phyloP scores from a whole-genome alignment of 768 basidiomycete species.

The Tricholoma flavovirens region DNA sequence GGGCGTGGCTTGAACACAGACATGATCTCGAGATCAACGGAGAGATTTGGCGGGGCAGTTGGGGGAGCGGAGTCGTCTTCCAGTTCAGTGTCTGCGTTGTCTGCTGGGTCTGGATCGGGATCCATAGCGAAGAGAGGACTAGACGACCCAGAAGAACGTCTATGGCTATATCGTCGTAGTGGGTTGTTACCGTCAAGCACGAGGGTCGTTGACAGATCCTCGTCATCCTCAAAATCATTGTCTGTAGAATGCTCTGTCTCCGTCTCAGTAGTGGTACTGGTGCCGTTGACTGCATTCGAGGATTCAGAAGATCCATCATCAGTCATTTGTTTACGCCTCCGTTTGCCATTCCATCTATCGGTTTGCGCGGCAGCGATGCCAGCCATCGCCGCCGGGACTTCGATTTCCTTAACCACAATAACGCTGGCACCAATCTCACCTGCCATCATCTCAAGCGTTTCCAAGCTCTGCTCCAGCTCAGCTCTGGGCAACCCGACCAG shows the following conservation, averaged over 20 bases:
- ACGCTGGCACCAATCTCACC: conserved; percentile 91
- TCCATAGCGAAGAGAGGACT: conserved; percentile 47
- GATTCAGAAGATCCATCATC: conserved; percentile 23
- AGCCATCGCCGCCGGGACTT: conserved; percentile 56
- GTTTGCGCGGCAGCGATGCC: conserved; percentile 31
- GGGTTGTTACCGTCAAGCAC: conserved; percentile 22
- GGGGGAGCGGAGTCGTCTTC: conserved; percentile 4
- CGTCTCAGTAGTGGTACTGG: conserved; percentile 26
- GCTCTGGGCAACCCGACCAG: conserved; percentile 71
- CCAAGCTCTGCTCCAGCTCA: conserved; percentile 77
- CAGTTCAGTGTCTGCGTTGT: conserved; percentile 24
- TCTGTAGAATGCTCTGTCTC: conserved; percentile 38
- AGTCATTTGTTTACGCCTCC: conserved; percentile 26
- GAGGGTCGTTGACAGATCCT: conserved; percentile 27
- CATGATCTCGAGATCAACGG: conserved; percentile 59
- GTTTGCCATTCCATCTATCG: conserved; percentile 33
- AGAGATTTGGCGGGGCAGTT: conserved; percentile 14
- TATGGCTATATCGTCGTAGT: conserved; percentile 16
- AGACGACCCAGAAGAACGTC: conserved; percentile 11
- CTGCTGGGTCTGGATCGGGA: conserved; percentile 30
- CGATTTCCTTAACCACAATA: conserved; percentile 84
- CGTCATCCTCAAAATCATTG: conserved; percentile 27
- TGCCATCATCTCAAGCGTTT: conserved; percentile 91
- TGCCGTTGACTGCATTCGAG: conserved; percentile 20
- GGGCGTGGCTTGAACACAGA: conserved; percentile 74